phyloP scores from a whole-genome alignment of 78 protist species.

The Salpingoeca rosetta region DNA sequence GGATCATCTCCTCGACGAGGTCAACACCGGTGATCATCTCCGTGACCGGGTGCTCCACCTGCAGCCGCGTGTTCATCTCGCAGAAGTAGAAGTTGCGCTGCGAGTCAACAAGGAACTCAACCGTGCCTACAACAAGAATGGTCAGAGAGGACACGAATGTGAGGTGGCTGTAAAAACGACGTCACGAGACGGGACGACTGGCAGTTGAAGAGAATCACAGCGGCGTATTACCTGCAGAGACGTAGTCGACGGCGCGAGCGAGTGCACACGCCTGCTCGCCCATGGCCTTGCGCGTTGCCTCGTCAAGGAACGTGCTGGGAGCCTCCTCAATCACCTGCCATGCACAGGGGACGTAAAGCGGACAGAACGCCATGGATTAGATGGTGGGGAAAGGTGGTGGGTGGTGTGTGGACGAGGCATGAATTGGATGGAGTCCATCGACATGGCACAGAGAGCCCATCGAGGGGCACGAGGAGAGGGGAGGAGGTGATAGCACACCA shows the following conservation, averaged over 20 bases:
- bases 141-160: no score
- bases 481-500: no score
- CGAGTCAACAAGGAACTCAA: slow-evolving; percentile 86
- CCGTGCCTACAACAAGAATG: slow-evolving; percentile 96
- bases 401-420: no score
- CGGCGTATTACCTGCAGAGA: slow-evolving; percentile 70
- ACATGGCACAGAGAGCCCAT: no score
- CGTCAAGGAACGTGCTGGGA: slow-evolving; percentile 59
- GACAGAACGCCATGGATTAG: no score
- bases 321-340: slow-evolving; percentile 94
- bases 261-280: slow-evolving; percentile 85
- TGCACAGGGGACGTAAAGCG: no score
- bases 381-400: no score
- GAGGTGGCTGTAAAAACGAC: no score
- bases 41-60: slow-evolving; percentile 94
- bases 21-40: slow-evolving; percentile 87
- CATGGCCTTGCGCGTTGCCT: slow-evolving; percentile 55
- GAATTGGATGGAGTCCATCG: no score
- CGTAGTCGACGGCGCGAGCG: slow-evolving; percentile 82
- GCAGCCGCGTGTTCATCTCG: slow-evolving; percentile 97
- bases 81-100: slow-evolving; percentile 74
- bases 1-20: slow-evolving; percentile 85
- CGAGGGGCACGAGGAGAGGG: no score
- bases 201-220: no score
- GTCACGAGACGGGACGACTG: no score